These are phyloP conservation scores for Amylostereum areolatum DNA, from an alignment of 1,284 basidiomycete species.

Conservation along the genomic window DNA sequence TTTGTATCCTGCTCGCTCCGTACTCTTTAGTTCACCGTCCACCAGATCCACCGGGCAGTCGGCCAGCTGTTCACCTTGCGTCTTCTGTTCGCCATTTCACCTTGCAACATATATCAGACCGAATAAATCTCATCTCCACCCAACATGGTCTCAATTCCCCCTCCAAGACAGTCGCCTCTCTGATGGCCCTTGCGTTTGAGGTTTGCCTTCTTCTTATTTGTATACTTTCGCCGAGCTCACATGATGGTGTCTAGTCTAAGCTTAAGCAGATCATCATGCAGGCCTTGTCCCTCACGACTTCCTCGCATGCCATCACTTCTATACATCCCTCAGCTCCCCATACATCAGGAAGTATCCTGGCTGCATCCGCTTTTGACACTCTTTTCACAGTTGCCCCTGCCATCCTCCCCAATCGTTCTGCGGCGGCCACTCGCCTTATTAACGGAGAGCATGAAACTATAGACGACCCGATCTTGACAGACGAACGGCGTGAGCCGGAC, in stretches of 20 bases:
- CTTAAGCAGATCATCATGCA: slow-evolving; percentile 77
- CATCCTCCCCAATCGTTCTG: slow-evolving; percentile 70
- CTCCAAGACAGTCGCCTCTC: slow-evolving; percentile 52
- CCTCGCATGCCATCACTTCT: slow-evolving; percentile 69
- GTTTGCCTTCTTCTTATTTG: slow-evolving; percentile 27
- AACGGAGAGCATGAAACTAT: slow-evolving; percentile 50
- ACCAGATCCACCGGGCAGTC: slow-evolving; percentile 64
- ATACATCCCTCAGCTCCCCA: slow-evolving; percentile 56
- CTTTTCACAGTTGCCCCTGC: slow-evolving; percentile 72
- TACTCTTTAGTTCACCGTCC: slow-evolving; percentile 2
- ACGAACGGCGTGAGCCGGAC: slow-evolving; percentile 51
- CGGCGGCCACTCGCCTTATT: slow-evolving; percentile 64
- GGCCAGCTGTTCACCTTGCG: slow-evolving; percentile 62
- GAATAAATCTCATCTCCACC: slow-evolving; percentile 73
- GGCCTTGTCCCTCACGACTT: slow-evolving; percentile 67
- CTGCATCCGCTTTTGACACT: slow-evolving; percentile 64
- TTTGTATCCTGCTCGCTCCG: background rate
- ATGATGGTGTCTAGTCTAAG: slow-evolving; percentile 47
- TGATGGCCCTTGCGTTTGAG: slow-evolving; percentile 75
- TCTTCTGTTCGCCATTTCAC: slow-evolving; percentile 65
- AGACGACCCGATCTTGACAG: slow-evolving; percentile 49
- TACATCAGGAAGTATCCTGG: slow-evolving; percentile 47
- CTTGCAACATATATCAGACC: slow-evolving; percentile 70
- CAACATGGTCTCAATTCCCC: slow-evolving; percentile 66
- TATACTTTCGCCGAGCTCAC: background rate